A percentile compares a stretch with the other conserved stretches of the same genome.
Evolutionary conservation across 768 basidiomycete genomes (phyloP).

Genomic region (Gloeostereum incarnatum): DNA sequence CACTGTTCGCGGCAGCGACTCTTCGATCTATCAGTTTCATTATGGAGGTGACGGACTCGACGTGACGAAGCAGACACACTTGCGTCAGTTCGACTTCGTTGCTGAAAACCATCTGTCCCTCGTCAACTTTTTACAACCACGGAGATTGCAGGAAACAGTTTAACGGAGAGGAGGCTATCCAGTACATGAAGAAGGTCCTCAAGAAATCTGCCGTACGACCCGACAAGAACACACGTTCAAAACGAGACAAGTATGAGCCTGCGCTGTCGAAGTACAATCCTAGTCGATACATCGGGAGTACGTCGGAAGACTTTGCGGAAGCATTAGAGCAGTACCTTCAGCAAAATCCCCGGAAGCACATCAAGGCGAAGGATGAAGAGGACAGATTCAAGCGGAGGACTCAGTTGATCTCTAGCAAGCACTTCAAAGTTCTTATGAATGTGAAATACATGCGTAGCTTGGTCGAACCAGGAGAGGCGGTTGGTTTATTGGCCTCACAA

Average conservation of each 20-base stretch:
- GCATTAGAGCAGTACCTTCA: conserved; percentile 74
- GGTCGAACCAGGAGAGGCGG: conserved; percentile 98
- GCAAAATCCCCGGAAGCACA: conserved; percentile 50
- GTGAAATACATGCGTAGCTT: conserved; percentile 89
- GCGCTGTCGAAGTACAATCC: conserved; percentile 71
- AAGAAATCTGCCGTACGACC: conserved; percentile 53
- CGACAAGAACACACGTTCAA: conserved; percentile 30
- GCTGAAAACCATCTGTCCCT: conserved; percentile 79
- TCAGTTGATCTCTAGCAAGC: conserved; percentile 33
- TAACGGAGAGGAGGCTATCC: conserved; percentile 55
- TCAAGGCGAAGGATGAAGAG: conserved; percentile 27
- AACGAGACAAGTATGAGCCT: conserved; percentile 60
- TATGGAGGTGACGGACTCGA: conserved; percentile 97
- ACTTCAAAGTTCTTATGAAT: conserved; percentile 81
- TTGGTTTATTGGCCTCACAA: conserved; percentile 93
- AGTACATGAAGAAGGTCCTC: conserved; percentile 85
- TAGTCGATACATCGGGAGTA: conserved; percentile 73
- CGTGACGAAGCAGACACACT: conserved; percentile 94
- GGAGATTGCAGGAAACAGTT: conserved; percentile 44
- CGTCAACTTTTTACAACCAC: conserved; percentile 61
- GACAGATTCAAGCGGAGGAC: conserved; percentile 32
- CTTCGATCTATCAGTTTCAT: conserved; percentile 88
- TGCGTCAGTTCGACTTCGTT: conserved; percentile 90
- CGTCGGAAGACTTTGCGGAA: conserved; percentile 85
- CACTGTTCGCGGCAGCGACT: conserved; percentile 93